These are phyloP conservation scores for Centrapalus pauciflorus DNA, from an alignment of 129 eudicot genomes.

Conservation along the genomic window DNA sequence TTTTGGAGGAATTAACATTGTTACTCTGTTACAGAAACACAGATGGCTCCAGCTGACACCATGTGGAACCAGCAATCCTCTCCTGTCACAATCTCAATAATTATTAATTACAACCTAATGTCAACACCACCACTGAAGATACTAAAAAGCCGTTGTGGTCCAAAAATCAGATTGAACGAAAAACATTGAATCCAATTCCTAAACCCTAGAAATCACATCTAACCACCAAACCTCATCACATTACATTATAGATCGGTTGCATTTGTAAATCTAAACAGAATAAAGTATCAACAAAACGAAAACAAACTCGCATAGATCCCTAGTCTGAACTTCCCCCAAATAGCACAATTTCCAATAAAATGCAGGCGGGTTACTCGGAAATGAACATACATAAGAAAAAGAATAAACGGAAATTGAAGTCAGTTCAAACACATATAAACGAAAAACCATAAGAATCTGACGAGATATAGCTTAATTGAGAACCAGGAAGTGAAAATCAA, in stretches of 20 bases:
- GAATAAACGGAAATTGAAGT: neutral
- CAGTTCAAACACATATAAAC: neutral
- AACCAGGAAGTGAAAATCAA: neutral
- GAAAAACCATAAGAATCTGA: neutral
- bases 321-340: neutral
- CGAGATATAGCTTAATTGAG: neutral
- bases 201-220: constrained; percentile 15
- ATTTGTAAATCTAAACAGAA: constrained; percentile 3
- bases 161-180: neutral
- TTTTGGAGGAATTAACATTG: too few relatives aligned
- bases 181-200: neutral
- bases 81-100: constrained; percentile 20
- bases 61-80: constrained; percentile 22
- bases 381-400: neutral
- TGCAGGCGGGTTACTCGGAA: neutral
- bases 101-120: constrained; percentile 6
- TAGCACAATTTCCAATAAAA: neutral
- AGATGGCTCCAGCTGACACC: constrained; percentile 21
- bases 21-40: too few relatives aligned
- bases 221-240: neutral
- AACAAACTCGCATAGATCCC: constrained; percentile 8
- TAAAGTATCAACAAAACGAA: neutral
- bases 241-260: neutral
- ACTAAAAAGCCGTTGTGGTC: neutral
- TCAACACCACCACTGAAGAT: constrained; percentile 14